Base-by-base conservation (phyloP, 2,329 filamentous ascomycete species). In the Arthroderma uncinatum region DNA sequence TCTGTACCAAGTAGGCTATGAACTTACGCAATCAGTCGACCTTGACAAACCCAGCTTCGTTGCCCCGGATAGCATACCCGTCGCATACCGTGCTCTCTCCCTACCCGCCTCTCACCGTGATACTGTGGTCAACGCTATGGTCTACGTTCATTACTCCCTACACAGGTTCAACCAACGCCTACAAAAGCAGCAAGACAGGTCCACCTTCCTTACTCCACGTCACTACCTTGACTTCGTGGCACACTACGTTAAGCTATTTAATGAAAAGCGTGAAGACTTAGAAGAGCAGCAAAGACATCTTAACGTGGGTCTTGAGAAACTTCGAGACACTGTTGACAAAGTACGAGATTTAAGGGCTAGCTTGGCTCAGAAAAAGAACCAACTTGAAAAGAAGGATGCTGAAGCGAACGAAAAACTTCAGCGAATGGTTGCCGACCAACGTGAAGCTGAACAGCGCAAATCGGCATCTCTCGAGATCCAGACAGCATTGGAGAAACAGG, bases 281-380 rank as follows among this genome's bases (percentile, higher is more conserved):
- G 93, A 99, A 72, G 93, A 99, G 70, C 93, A 99, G 71, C 93
- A 99, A 70, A 87, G 93, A 30, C 93, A 99, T 80, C 79, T 99
- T 61, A 98, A 98, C 66, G 91, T 97, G 57, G 94, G 93, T 79
- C 81, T 99, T 1, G 93, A 98, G 76, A 99, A 99, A 72, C 79
- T 99, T 28, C 83, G 89, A 64, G 93, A 97, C 73, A 98, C 93
- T 1, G 91, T 97, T 21, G 90, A 95, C 72, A 97, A 98, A 76
- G 93, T 99, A 57, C 85, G 89, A 60, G 92, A 97, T 71, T 79
- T 98, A 59, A 85, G 92, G 65, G 85, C 82, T 64, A 96, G 90
- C 72, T 79, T 99, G 58, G 91, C 91, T 1, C 85, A 94, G 73
- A 98, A 98, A 81, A 94, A 96, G 75, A 83, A 81, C 1, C 89